phyloP scores from a whole-genome alignment of 441 rosid genomes.

The Pelargonium myrrhifolium region DNA sequence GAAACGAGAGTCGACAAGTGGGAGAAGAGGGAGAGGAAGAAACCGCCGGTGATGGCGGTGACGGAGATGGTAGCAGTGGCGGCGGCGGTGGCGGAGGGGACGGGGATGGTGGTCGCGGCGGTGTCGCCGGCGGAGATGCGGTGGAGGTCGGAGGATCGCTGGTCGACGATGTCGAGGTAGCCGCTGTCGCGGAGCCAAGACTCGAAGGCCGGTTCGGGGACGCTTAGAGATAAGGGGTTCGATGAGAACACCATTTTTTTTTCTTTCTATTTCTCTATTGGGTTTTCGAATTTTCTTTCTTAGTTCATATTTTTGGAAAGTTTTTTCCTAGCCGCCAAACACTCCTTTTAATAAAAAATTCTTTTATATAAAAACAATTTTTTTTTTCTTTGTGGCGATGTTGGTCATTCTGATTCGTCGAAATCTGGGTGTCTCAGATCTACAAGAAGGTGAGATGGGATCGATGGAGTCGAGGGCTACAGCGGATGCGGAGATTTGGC shows the following conservation, averaged over 20 bases:
- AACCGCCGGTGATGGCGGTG: conserved; percentile 24
- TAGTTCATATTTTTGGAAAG: too few species aligned
- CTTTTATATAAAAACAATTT: too few species aligned
- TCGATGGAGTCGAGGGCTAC: too few species aligned
- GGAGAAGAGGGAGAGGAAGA: conserved; percentile 41
- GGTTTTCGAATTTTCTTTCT: too few species aligned
- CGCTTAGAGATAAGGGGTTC: conserved; percentile 71
- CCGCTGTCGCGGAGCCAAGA: conserved; percentile 97
- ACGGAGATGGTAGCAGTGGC: conserved; percentile 18
- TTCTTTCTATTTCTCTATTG: not conserved
- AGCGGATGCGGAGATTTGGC: too few species aligned
- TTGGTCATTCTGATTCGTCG: too few species aligned
- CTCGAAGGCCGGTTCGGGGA: conserved; percentile 72
- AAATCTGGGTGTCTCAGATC: too few species aligned
- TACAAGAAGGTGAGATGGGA: too few species aligned
- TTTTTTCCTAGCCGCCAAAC: too few species aligned
- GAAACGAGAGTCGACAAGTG: conserved; percentile 43
- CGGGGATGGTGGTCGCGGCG: conserved; percentile 21
- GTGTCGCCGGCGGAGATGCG: not conserved
- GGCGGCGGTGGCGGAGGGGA: conserved; percentile 18
- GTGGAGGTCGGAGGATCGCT: conserved; percentile 24
- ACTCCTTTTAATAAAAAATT: too few species aligned
- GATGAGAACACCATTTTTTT: conserved; percentile 49
- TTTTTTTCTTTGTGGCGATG: too few species aligned
- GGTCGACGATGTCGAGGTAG: conserved; percentile 82